Evolutionary conservation across 2,329 filamentous ascomycete genomes (phyloP).

Genomic region (Colletotrichum tropicale): DNA sequence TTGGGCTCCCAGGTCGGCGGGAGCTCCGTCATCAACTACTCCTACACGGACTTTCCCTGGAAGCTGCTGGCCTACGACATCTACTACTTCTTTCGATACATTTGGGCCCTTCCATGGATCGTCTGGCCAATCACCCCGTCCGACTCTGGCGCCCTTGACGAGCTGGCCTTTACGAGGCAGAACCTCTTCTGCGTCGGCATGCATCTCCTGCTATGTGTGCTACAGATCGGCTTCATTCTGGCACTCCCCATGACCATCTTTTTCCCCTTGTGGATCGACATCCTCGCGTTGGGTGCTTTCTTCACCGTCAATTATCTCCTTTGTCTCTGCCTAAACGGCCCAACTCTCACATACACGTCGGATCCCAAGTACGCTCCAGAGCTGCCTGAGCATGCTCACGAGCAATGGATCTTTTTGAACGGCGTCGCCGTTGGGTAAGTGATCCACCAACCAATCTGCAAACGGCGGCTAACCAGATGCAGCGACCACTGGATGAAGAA

Average conservation of each 20-base stretch:
- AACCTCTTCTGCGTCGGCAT: constrained; percentile 64
- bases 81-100: constrained; percentile 59
- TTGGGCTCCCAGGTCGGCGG: constrained; percentile 65
- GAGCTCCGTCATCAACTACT: constrained; percentile 61
- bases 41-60: constrained; percentile 62
- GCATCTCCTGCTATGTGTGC: constrained; percentile 61
- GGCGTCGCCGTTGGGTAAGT: constrained; percentile 69
- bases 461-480: not conserved
- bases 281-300: constrained; percentile 44
- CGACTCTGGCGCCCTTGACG: constrained; percentile 61
- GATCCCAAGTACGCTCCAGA: constrained; percentile 56
- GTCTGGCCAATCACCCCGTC: constrained; percentile 61
- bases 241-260: constrained; percentile 56
- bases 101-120: constrained; percentile 64
- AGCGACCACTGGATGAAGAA: constrained; percentile 71
- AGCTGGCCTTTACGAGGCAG: constrained; percentile 61
- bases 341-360: constrained; percentile 51
- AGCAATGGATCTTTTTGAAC: constrained; percentile 82
- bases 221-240: constrained; percentile 67
- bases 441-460: not conserved
- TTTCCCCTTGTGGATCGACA: constrained; percentile 54
- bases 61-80: constrained; percentile 56
- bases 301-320: constrained; percentile 55
- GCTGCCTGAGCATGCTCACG: constrained; percentile 58
- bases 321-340: constrained; percentile 59